These are phyloP conservation scores for Fraxinus angustifolia DNA, from an alignment of 305 asterid species.

Conservation along the genomic window DNA sequence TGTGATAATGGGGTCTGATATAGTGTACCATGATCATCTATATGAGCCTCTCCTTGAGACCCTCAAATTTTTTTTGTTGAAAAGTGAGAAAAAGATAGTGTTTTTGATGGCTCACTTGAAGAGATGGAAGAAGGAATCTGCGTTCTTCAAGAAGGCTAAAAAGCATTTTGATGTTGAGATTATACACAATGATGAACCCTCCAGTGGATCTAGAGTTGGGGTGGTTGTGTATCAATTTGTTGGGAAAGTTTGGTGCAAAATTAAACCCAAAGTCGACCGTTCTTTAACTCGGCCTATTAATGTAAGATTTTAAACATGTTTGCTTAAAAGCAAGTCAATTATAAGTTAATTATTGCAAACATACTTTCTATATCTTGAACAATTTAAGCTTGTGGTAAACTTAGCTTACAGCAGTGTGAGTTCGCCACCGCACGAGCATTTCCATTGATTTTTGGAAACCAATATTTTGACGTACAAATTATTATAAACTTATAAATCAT, in stretches of 20 bases:
- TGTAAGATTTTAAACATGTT: neutral
- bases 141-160: conserved; percentile 60
- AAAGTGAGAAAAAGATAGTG: conserved; percentile 32
- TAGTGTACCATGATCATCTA: conserved; percentile 62
- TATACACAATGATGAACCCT: conserved; percentile 44
- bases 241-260: conserved; percentile 14
- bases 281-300: neutral
- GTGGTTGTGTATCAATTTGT: conserved; percentile 59
- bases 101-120: conserved; percentile 72
- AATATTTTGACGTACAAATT: neutral
- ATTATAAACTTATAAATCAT: neutral
- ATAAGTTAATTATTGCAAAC: neutral
- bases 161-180: conserved; percentile 45
- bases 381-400: neutral
- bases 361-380: neutral
- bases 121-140: conserved; percentile 76
- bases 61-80: conserved; percentile 42
- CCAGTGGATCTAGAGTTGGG: conserved; percentile 65
- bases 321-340: neutral
- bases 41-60: conserved; percentile 60
- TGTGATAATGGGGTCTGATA: conserved; percentile 65
- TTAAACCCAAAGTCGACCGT: neutral
- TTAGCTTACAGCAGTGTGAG: neutral
- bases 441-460: neutral
- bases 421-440: neutral